phyloP scores from a whole-genome alignment of 2,329 filamentous ascomycete genomes.

The Aspergillus pseudonomiae region DNA sequence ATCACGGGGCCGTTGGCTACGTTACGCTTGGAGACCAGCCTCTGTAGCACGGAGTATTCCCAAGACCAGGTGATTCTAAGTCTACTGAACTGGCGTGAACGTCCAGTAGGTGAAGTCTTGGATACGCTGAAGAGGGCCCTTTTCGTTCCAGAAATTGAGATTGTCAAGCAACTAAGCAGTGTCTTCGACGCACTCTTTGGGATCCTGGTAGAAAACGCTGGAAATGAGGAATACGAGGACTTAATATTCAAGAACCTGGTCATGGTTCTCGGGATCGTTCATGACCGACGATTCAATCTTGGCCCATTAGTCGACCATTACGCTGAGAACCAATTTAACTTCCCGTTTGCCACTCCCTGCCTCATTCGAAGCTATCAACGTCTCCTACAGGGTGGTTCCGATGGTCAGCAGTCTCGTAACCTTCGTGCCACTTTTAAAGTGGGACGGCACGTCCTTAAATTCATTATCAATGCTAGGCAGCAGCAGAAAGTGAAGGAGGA shows the following conservation, averaged over 20 bases:
- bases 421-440: slow-evolving; percentile 94
- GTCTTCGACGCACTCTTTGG: slow-evolving; percentile 91
- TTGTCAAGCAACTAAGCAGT: slow-evolving; percentile 88
- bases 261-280: slow-evolving; percentile 86
- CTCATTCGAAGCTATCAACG: slow-evolving; percentile 84
- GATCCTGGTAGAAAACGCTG: slow-evolving; percentile 87
- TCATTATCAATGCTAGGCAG: slow-evolving; percentile 85
- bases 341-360: slow-evolving; percentile 87
- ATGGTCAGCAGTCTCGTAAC: slow-evolving; percentile 80
- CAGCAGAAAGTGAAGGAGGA: slow-evolving; percentile 89
- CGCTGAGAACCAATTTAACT: slow-evolving; percentile 85
- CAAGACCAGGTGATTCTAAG: slow-evolving; percentile 86
- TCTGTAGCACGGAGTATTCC: slow-evolving; percentile 93
- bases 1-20: slow-evolving; percentile 78
- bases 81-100: slow-evolving; percentile 82
- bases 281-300: slow-evolving; percentile 91
- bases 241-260: slow-evolving; percentile 89
- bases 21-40: slow-evolving; percentile 78
- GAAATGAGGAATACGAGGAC: slow-evolving; percentile 89
- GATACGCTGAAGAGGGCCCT: slow-evolving; percentile 78
- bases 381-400: slow-evolving; percentile 78
- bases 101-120: slow-evolving; percentile 70
- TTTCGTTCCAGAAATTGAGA: slow-evolving; percentile 95
- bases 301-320: slow-evolving; percentile 90
- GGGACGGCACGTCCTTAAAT: slow-evolving; percentile 87